Percentiles rank a stretch among this genome's conserved stretches.
Evolutionary conservation across 352 stramenopile genomes (phyloP).

Genomic region (Phytopythium chamaehyphon): DNA sequence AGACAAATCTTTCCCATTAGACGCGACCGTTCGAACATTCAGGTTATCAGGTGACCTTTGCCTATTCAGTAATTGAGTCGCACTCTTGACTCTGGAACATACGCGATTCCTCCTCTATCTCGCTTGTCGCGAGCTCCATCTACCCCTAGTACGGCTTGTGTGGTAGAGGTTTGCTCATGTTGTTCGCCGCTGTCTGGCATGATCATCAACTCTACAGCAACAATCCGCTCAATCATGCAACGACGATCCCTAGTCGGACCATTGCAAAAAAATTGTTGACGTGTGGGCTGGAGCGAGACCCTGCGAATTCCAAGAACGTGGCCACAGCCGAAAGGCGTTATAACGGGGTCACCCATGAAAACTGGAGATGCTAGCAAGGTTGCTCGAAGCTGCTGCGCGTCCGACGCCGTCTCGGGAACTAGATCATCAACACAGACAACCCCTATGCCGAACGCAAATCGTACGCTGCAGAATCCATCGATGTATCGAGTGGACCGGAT

Average conservation of each 20-base stretch:
- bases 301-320: constrained; percentile 26
- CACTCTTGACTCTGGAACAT: constrained; percentile 2
- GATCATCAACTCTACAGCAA: constrained; percentile 4
- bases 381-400: constrained; percentile 15
- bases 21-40: too few relatives aligned
- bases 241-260: neutral
- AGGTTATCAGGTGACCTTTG: too few relatives aligned
- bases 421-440: constrained; percentile 56
- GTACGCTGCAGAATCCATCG: constrained; percentile 49
- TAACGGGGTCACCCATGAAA: constrained; percentile 50
- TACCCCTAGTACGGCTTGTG: neutral
- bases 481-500: constrained; percentile 60
- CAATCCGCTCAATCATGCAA: neutral
- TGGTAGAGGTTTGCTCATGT: neutral
- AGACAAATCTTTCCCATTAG: neutral
- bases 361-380: constrained; percentile 22
- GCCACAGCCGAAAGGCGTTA: constrained; percentile 67
- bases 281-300: neutral
- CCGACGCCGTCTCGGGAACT: constrained; percentile 32
- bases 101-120: constrained; percentile 1
- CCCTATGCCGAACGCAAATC: constrained; percentile 60
- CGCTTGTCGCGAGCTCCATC: neutral
- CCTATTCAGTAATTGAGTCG: constrained; percentile 6
- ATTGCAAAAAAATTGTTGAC: neutral
- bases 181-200: neutral